Percentiles rank a stretch among this genome's conserved stretches.
Conservation (phyloP, 768 basidiomycete genomes). For the Lactarius psammicola region DNA sequence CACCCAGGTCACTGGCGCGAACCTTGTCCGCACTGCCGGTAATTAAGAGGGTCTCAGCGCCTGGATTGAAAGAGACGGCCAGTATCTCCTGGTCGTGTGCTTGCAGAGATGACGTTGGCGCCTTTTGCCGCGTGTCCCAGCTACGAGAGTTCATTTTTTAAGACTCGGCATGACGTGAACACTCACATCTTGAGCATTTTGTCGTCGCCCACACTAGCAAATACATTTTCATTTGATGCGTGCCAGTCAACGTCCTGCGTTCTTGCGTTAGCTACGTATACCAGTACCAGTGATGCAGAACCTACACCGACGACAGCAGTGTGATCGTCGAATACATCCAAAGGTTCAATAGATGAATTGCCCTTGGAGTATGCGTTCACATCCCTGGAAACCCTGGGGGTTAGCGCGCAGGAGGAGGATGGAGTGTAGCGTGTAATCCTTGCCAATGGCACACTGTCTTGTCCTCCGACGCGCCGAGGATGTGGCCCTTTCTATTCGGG, state of each 20-base stretch:
- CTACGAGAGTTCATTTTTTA: conserved; percentile 41
- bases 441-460: conserved; percentile 95
- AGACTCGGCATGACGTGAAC: background rate
- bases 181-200: conserved; percentile 89
- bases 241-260: conserved; percentile 96
- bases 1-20: conserved; percentile 18
- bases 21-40: conserved; percentile 97
- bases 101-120: conserved; percentile 67
- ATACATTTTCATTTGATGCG: conserved; percentile 71
- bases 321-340: conserved; percentile 83
- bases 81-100: conserved; percentile 93
- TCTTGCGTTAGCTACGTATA: background rate
- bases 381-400: conserved; percentile 60
- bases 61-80: conserved; percentile 86
- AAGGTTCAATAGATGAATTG: conserved; percentile 78
- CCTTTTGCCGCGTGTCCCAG: conserved; percentile 85
- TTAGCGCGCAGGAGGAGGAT: conserved; percentile 11
- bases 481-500: conserved; percentile 74
- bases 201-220: conserved; percentile 96
- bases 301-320: conserved; percentile 88
- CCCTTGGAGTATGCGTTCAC: conserved; percentile 82
- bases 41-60: conserved; percentile 70
- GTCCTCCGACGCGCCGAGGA: conserved; percentile 93
- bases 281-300: conserved; percentile 21
- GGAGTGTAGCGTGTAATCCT: background rate